phyloP scores from a whole-genome alignment of 148 eudicot species.

The Rhododendron henanense region DNA sequence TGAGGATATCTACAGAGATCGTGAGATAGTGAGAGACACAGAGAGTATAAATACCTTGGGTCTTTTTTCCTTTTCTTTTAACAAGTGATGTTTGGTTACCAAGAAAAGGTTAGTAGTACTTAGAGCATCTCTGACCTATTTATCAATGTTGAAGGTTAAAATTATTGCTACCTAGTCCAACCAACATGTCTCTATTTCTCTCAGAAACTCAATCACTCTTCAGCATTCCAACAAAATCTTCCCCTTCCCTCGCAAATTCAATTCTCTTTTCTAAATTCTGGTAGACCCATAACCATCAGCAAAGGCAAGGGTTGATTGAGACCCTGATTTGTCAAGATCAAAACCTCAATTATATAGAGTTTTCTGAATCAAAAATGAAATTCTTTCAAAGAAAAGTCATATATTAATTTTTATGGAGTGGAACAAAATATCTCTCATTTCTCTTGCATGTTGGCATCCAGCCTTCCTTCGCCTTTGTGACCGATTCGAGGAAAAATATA shows the following conservation, averaged over 20 bases:
- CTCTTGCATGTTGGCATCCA: too few relatives aligned
- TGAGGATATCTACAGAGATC: slow-evolving; percentile 52
- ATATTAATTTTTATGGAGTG: too few relatives aligned
- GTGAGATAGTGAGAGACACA: background rate
- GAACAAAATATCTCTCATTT: too few relatives aligned
- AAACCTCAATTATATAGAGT: too few relatives aligned
- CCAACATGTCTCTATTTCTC: background rate
- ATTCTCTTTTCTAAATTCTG: background rate
- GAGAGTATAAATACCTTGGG: background rate
- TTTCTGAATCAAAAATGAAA: too few relatives aligned
- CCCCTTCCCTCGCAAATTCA: background rate
- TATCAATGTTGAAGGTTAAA: background rate
- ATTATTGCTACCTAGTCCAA: background rate
- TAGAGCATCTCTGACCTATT: background rate
- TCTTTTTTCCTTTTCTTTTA: background rate
- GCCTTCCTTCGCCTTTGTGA: too few relatives aligned
- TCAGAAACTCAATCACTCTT: background rate
- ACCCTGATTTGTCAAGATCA: too few relatives aligned
- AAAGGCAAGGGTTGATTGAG: too few relatives aligned
- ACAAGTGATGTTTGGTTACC: background rate
- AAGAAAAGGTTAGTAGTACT: background rate
- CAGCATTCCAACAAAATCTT: background rate
- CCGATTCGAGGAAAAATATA: too few relatives aligned
- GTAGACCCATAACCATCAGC: background rate
- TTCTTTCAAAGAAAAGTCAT: too few relatives aligned